These are phyloP conservation scores for Solanum paucissectum DNA, from an alignment of 257 asterid genomes.

Conservation along the genomic window DNA sequence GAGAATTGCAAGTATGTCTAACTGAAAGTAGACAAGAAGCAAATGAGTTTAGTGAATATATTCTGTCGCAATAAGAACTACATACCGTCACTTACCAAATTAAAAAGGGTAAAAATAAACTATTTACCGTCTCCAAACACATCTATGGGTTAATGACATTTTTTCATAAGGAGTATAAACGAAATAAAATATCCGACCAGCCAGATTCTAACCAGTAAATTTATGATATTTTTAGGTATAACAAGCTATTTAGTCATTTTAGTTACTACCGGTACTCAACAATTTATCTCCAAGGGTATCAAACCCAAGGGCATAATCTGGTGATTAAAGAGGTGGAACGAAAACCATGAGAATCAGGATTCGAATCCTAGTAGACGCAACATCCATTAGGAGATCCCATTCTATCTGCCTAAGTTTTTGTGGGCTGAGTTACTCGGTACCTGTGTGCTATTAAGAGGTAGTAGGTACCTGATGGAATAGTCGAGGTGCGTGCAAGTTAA, in stretches of 20 bases:
- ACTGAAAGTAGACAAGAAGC: slow-evolving; percentile 32
- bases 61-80: neutral
- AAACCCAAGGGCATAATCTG: neutral
- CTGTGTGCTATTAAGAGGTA: neutral
- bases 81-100: neutral
- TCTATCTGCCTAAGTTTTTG: neutral
- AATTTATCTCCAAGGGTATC: neutral
- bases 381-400: neutral
- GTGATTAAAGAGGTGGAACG: neutral
- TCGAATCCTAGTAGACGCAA: neutral
- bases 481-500: neutral
- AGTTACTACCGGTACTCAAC: neutral
- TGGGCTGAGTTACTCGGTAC: neutral
- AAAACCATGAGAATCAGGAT: neutral
- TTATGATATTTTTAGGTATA: neutral
- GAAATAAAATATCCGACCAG: neutral
- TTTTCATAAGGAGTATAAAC: neutral
- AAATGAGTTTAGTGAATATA: neutral
- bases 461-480: neutral
- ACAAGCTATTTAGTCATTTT: neutral
- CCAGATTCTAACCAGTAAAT: neutral
- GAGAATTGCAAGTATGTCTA: slow-evolving; percentile 67
- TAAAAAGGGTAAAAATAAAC: neutral
- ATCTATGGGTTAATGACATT: neutral
- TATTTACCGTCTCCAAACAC: neutral